Base-by-base conservation (phyloP, 2,329 filamentous ascomycete species). In the Cytospora piceae region DNA sequence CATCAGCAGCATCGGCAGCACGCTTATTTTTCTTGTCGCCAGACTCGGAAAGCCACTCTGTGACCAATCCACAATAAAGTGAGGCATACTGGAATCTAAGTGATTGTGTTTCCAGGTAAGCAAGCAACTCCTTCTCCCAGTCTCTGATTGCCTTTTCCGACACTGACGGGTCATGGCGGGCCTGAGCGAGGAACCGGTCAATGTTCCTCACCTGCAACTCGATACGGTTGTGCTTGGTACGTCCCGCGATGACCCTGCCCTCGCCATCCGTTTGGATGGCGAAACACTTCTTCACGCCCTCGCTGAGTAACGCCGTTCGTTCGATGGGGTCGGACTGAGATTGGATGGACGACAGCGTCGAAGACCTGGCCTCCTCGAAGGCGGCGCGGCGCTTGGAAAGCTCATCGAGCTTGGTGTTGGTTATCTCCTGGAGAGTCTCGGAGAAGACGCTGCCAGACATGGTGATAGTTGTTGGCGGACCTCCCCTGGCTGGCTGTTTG, bases 211-310 rank as follows among this genome's bases (percentile, higher is more conserved):
- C 70, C 64, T 78, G 72, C 8, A 72, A 58, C 58, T 77, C 74
- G 0, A 80, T 69, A 1, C 69, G 67, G 0, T 66, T 66, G 52
- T 75, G 71, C 29, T 67, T 74, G 0, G 73, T 76, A 1, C 70
- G 65, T 0, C 68, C 27, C 73, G 73, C 83, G 68, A 79, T 75
- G 59, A 72, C 69, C 61, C 71, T 79, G 68, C 81, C 81, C 56
- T 80, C 81, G 65, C 84, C 81, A 62, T 88, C 86, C 54, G 85
- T 85, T 79, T 73, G 75, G 65, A 79, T 72, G 32, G 66, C 71
- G 65, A 77, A 77, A 63, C 73, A 77, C 9, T 70, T 67, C 69
- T 77, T 80, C 61, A 80, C 74, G 4, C 77, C 78, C 32, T 73
- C 59, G 39, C 72, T 73, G 37, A 81, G 69, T 3, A 73, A 66